Evolutionary conservation across 2,329 filamentous ascomycete genomes (phyloP).

Genomic region (Cercospora berteroae): DNA sequence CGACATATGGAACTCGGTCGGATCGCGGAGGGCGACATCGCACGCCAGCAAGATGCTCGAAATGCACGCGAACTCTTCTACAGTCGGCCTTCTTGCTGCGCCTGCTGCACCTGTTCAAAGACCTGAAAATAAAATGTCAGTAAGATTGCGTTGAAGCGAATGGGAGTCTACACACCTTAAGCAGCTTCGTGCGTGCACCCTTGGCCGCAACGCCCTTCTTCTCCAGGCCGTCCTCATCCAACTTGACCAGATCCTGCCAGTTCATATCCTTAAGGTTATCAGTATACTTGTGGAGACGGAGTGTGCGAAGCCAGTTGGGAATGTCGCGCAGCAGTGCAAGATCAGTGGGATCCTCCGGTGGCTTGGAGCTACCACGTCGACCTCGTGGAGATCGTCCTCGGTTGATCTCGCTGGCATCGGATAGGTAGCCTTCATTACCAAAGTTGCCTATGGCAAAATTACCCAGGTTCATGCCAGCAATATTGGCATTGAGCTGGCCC

Average conservation of each 20-base stretch:
- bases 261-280: conserved; percentile 97
- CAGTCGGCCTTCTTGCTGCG: conserved; percentile 44
- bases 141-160: not conserved
- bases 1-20: not conserved
- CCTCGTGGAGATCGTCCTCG: conserved; percentile 90
- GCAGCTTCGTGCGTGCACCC: conserved; percentile 92
- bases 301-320: conserved; percentile 88
- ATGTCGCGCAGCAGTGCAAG: conserved; percentile 88
- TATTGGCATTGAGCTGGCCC: conserved; percentile 60
- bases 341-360: conserved; percentile 95
- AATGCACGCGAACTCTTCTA: conserved; percentile 7
- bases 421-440: conserved; percentile 80
- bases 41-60: not conserved
- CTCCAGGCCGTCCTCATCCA: conserved; percentile 91
- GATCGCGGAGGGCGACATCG: not conserved
- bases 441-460: conserved; percentile 62
- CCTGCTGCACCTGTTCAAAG: conserved; percentile 87
- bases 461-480: conserved; percentile 65
- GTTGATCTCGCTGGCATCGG: conserved; percentile 87
- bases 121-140: conserved; percentile 54
- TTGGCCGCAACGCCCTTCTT: conserved; percentile 91
- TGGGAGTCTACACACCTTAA: conserved; percentile 64
- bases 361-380: conserved; percentile 90
- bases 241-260: conserved; percentile 87
- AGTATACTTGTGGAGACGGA: conserved; percentile 97